phyloP scores from a whole-genome alignment of 371 early-diverging fungal species.

The Sporodiniella umbellata region DNA sequence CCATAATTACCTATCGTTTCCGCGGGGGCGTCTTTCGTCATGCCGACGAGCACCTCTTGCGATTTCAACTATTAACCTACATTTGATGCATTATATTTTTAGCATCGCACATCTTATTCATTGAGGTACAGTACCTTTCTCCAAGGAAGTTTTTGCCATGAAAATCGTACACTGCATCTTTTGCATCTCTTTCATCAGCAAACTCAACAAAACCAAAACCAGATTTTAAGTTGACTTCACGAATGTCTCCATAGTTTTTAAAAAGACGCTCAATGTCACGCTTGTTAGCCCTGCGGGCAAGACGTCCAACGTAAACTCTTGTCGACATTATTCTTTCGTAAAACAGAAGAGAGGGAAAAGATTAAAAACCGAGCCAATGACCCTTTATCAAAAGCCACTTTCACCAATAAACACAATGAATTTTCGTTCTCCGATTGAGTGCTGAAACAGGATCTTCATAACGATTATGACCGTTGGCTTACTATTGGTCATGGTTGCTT shows the following conservation, averaged over 20 bases:
- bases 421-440: background rate
- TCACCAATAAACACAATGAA: background rate
- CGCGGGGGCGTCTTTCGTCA: constrained; percentile 40
- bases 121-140: constrained; percentile 70
- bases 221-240: constrained; percentile 69
- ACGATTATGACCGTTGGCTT: no score
- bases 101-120: no score
- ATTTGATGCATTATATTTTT: background rate
- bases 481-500: no score
- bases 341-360: background rate
- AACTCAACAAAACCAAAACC: constrained; percentile 84
- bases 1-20: constrained; percentile 32
- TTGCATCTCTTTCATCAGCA: constrained; percentile 67
- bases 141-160: constrained; percentile 71
- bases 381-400: background rate
- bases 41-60: constrained; percentile 67
- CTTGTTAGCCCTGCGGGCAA: constrained; percentile 64
- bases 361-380: background rate
- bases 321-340: constrained; percentile 37
- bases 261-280: constrained; percentile 71
- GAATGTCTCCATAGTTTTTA: constrained; percentile 64
- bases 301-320: constrained; percentile 71
- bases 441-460: no score
- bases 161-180: constrained; percentile 71
- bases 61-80: constrained; percentile 70